A percentile compares a stretch with the other conserved stretches of the same genome.
These are phyloP conservation scores for Kluyveromyces sp. DNA, from an alignment of 1,139 yeast species.

Conservation along the genomic window DNA sequence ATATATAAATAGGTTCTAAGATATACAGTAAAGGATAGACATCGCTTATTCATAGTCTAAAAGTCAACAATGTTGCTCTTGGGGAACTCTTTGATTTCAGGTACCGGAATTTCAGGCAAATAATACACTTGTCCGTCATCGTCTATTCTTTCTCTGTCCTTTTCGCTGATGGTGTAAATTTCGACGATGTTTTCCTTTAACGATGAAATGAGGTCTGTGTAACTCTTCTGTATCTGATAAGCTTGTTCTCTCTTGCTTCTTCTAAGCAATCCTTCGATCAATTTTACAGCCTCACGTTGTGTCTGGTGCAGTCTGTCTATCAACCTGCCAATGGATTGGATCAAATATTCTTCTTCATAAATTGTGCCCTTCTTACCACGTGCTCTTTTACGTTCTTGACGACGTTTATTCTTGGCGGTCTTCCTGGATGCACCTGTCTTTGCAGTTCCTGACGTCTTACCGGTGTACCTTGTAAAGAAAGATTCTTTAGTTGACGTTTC, in stretches of 20 bases:
- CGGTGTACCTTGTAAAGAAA: conserved; percentile 90
- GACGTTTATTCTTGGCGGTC: conserved; percentile 83
- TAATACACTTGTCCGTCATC: conserved; percentile 80
- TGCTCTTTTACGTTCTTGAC: conserved; percentile 94
- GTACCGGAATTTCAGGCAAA: conserved; percentile 66
- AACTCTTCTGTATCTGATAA: conserved; percentile 65
- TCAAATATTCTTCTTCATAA: conserved; percentile 92
- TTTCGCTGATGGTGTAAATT: conserved; percentile 72
- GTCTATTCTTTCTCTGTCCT: conserved; percentile 80
- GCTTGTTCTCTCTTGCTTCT: conserved; percentile 76
- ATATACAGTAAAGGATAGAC: neutral
- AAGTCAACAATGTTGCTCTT: conserved; percentile 50
- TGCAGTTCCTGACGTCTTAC: conserved; percentile 92
- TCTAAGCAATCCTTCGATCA: conserved; percentile 72
- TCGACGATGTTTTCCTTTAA: conserved; percentile 58
- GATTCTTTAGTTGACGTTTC: conserved; percentile 91
- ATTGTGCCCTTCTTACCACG: conserved; percentile 96
- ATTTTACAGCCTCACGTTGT: conserved; percentile 61
- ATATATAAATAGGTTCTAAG: neutral
- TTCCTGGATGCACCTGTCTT: conserved; percentile 92
- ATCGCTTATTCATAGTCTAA: conserved; percentile 19
- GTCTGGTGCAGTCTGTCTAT: conserved; percentile 75
- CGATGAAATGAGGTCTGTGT: conserved; percentile 49
- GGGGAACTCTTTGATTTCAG: conserved; percentile 55
- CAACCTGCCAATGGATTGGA: conserved; percentile 80